A percentile compares a stretch with the other conserved stretches of the same genome.
phyloP scores from a whole-genome alignment of 768 basidiomycete species.

The Tricholoma furcatifolium region DNA sequence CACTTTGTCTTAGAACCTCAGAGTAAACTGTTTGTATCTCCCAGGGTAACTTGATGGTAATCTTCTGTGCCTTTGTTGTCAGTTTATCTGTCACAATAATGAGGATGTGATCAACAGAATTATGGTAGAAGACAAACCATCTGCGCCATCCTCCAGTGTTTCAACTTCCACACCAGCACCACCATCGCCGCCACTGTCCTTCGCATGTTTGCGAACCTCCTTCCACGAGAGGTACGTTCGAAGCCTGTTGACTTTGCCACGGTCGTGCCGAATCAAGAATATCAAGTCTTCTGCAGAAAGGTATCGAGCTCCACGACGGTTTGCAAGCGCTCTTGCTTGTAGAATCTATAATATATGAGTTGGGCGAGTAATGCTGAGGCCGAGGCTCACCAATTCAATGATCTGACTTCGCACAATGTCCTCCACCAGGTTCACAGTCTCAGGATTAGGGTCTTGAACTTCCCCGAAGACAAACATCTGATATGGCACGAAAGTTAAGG shows the following conservation, averaged over 20 bases:
- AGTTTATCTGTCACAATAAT: conserved; percentile 60
- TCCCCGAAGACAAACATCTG: conserved; percentile 98
- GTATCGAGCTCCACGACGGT: conserved; percentile 79
- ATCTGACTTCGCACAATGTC: conserved; percentile 91
- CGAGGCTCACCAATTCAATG: conserved; percentile 72
- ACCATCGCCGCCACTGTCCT: conserved; percentile 83
- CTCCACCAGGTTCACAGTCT: conserved; percentile 92
- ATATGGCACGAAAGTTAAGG: neutral
- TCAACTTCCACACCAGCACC: conserved; percentile 83
- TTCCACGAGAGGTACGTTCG: conserved; percentile 96
- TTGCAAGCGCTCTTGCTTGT: conserved; percentile 84
- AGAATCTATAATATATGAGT: conserved; percentile 56
- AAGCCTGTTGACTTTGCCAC: conserved; percentile 90
- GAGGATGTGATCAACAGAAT: neutral
- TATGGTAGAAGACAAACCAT: conserved; percentile 48
- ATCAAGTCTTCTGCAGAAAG: conserved; percentile 93
- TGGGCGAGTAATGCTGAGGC: conserved; percentile 4
- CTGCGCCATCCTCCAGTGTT: conserved; percentile 78
- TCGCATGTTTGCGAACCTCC: conserved; percentile 93
- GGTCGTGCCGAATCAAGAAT: conserved; percentile 92
- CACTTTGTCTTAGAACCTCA: conserved; percentile 73
- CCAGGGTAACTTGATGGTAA: conserved; percentile 95
- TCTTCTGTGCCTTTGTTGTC: conserved; percentile 83
- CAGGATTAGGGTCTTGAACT: conserved; percentile 84
- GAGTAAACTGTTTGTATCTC: conserved; percentile 91